A percentile compares a stretch with the other conserved stretches of the same genome.
Evolutionary conservation across 129 eudicot genomes (phyloP).

Genomic region (Flaveria sonorensis): DNA sequence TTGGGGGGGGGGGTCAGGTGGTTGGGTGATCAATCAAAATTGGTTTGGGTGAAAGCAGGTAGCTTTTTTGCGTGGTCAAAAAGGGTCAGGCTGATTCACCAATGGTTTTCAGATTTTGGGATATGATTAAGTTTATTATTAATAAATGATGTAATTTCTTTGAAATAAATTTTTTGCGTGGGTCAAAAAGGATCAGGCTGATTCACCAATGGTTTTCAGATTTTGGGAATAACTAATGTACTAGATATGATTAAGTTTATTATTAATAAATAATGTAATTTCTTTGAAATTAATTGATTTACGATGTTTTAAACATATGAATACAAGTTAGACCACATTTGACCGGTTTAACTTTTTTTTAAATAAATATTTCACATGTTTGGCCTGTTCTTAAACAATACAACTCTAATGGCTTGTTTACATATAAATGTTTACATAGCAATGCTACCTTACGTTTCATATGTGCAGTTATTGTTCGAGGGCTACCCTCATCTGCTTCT

Average conservation of each 20-base stretch:
- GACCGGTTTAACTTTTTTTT: not conserved
- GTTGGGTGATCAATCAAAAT: not conserved
- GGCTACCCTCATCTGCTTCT: constrained; percentile 97
- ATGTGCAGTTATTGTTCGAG: constrained; percentile 76
- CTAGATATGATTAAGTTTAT: not conserved
- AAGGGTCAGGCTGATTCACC: not conserved
- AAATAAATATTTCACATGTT: not conserved
- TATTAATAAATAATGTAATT: not conserved
- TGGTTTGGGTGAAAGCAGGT: not conserved
- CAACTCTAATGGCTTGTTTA: not conserved
- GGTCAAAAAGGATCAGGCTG: too few species aligned
- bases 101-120: not conserved
- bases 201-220: too few species aligned
- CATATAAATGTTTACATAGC: not conserved
- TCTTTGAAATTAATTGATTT: not conserved
- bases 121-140: too few species aligned
- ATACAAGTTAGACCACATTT: not conserved
- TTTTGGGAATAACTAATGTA: too few species aligned
- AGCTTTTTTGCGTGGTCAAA: not conserved
- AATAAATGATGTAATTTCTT: too few species aligned
- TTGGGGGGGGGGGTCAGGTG: not conserved
- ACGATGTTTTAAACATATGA: not conserved
- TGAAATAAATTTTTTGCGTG: too few species aligned
- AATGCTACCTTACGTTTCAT: constrained; percentile 11
- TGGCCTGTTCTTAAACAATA: not conserved